Percentiles rank a stretch among this genome's conserved stretches.
These are phyloP conservation scores for Cynara cardunculus DNA, from an alignment of 129 eudicot species.

Conservation along the genomic window DNA sequence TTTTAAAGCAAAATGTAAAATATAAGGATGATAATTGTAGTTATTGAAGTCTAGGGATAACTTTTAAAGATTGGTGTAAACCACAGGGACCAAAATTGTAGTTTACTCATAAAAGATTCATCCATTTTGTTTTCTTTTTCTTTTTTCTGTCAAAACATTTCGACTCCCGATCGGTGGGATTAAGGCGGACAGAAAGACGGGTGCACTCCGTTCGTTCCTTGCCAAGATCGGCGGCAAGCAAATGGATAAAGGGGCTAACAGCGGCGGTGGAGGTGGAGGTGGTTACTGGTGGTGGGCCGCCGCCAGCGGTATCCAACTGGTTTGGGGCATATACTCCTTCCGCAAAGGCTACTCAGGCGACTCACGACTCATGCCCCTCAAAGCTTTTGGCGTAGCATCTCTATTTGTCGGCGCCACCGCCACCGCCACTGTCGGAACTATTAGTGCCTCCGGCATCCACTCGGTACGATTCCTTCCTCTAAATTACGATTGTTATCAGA, in stretches of 20 bases:
- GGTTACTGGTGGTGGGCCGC: conserved; percentile 68
- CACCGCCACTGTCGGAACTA: conserved; percentile 52
- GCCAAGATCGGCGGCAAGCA: conserved; percentile 16
- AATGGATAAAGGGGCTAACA: conserved; percentile 31
- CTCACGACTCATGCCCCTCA: conserved; percentile 70
- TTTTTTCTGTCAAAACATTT: too few relatives aligned
- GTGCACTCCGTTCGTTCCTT: conserved; percentile 2
- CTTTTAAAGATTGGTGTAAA: too few relatives aligned
- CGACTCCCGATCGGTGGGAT: too few relatives aligned
- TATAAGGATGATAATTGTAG: too few relatives aligned
- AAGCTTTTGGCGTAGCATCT: conserved; percentile 87
- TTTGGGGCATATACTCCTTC: conserved; percentile 46
- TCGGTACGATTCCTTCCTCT: conserved; percentile 36
- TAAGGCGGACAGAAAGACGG: neutral
- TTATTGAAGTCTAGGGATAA: too few relatives aligned
- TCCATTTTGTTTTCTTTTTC: too few relatives aligned
- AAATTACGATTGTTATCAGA: neutral
- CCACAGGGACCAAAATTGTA: too few relatives aligned
- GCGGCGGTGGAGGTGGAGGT: conserved; percentile 16
- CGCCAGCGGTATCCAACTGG: conserved; percentile 59
- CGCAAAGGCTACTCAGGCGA: conserved; percentile 63
- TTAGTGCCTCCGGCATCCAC: conserved; percentile 61
- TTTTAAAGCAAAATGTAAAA: too few relatives aligned
- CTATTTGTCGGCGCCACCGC: conserved; percentile 84
- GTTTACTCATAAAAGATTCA: too few relatives aligned